These are phyloP conservation scores for Lactarius quietus DNA, from an alignment of 768 basidiomycete species.

Conservation along the genomic window DNA sequence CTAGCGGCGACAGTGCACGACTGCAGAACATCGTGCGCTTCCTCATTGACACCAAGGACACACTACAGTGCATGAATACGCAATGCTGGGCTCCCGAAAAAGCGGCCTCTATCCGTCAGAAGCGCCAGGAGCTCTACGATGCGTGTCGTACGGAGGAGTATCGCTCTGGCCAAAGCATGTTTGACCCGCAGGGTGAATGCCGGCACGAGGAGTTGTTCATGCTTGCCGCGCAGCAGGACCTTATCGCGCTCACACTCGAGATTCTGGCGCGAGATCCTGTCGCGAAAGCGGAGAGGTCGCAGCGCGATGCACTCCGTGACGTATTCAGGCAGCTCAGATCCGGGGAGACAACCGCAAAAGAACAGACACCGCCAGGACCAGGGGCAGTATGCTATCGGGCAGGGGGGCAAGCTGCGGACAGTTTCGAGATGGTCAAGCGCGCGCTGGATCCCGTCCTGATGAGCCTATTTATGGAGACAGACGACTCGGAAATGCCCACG, in stretches of 20 bases:
- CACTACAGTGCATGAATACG: fast-evolving
- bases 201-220: no score
- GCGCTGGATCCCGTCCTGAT: background rate
- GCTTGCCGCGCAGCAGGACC: background rate
- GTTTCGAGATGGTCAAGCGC: background rate
- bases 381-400: no score
- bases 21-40: background rate
- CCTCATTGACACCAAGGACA: background rate
- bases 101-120: background rate
- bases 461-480: no score
- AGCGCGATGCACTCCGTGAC: background rate
- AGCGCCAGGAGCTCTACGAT: background rate
- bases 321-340: no score
- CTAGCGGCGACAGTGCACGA: background rate
- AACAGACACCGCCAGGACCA: no score
- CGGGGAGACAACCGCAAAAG: no score
- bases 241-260: background rate
- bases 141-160: background rate
- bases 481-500: no score
- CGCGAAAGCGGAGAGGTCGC: background rate
- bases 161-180: no score
- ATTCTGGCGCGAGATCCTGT: background rate
- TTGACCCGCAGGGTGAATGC: no score
- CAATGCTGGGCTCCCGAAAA: background rate
- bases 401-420: background rate